Conservation (phyloP, 2,329 filamentous ascomycete genomes). For the Aspergillus sp. region DNA sequence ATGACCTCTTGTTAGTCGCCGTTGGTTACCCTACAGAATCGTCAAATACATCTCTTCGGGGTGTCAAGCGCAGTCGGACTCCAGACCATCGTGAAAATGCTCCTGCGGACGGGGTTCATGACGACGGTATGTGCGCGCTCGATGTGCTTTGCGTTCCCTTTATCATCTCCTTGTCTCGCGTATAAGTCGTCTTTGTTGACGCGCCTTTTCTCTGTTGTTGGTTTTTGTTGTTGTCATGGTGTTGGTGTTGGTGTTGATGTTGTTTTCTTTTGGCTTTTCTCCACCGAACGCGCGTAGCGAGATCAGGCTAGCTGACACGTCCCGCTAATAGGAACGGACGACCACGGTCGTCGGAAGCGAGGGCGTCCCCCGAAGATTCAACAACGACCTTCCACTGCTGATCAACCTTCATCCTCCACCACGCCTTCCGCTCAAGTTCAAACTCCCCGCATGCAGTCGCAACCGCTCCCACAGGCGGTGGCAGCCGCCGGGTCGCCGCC, state of each 20-base stretch:
- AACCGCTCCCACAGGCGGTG: conserved; percentile 23
- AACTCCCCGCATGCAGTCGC: conserved; percentile 35
- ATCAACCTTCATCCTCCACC: conserved; percentile 14
- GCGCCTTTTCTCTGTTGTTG: background rate
- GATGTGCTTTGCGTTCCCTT: conserved; percentile 19
- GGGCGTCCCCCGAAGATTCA: conserved; percentile 44
- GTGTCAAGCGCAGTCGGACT: conserved; percentile 72
- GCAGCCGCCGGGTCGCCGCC: conserved; percentile 40
- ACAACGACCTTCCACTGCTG: conserved; percentile 26
- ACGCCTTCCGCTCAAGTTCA: conserved; percentile 23
- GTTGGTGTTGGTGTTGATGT: conserved; percentile 23
- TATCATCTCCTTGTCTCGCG: no score
- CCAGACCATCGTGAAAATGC: conserved; percentile 50
- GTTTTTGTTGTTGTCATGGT: conserved; percentile 8
- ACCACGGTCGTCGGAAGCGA: conserved; percentile 41
- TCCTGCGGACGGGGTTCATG: conserved; percentile 52
- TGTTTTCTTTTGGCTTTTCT: conserved; percentile 21
- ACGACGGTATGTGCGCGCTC: conserved; percentile 60
- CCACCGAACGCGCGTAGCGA: conserved; percentile 5
- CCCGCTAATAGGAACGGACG: conserved; percentile 19
- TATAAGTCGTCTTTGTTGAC: background rate
- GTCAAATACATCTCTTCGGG: conserved; percentile 50
- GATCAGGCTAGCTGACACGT: conserved; percentile 20
- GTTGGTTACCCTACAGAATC: conserved; percentile 33
- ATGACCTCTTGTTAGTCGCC: conserved; percentile 28